Conservation (phyloP, 257 asterid species). For the Fraxinus pennsylvanica region DNA sequence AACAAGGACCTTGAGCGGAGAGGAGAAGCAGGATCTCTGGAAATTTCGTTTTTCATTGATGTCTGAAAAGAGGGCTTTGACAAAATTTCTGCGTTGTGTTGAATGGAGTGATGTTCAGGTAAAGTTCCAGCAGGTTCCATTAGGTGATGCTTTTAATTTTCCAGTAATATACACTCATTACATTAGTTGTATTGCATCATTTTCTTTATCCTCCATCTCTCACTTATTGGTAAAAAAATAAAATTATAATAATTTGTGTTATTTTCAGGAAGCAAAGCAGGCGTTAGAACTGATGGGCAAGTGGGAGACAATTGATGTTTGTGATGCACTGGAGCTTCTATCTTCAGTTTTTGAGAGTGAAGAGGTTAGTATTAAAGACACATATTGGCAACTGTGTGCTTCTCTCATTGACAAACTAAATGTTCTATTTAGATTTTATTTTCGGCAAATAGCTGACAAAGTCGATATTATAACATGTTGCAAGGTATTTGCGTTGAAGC, state of each 20-base stretch:
- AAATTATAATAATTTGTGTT: conserved; percentile 5
- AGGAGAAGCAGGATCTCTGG: conserved; percentile 96
- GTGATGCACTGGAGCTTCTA: conserved; percentile 94
- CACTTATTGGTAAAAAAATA: neutral
- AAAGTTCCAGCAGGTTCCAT: conserved; percentile 23
- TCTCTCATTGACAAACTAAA: conserved; percentile 6
- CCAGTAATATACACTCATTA: neutral
- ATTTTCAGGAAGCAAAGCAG: conserved; percentile 91
- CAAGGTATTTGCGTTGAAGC: conserved; percentile 18
- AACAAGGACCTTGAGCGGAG: conserved; percentile 91
- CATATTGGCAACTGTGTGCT: conserved; percentile 23
- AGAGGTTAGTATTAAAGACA: conserved; percentile 59
- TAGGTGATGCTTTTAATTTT: neutral
- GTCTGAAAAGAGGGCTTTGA: conserved; percentile 94
- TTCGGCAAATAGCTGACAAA: conserved; percentile 13
- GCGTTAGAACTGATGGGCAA: conserved; percentile 92
- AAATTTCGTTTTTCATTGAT: conserved; percentile 91
- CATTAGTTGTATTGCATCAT: neutral
- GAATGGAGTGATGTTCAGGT: conserved; percentile 99
- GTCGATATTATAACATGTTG: conserved; percentile 21
- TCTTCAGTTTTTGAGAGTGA: conserved; percentile 98
- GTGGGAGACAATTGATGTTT: conserved; percentile 95
- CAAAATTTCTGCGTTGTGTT: conserved; percentile 91
- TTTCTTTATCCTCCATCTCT: neutral
- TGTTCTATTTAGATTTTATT: conserved; percentile 9